These are phyloP conservation scores for Acanthamoeba castellanii DNA, from an alignment of 208 protist genomes.

Conservation along the genomic window DNA sequence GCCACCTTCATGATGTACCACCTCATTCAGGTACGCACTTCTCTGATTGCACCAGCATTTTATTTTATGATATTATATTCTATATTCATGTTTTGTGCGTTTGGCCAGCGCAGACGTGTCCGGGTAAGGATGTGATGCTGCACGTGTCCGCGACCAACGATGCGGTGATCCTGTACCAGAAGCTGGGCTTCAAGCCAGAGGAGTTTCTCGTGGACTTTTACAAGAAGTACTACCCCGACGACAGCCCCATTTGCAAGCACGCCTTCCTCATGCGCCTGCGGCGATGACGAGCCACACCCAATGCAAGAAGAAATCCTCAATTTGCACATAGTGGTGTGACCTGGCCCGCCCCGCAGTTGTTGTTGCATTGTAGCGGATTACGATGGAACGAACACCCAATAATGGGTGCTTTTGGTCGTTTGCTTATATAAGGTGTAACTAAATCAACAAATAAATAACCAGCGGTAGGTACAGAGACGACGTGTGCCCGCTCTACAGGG, in stretches of 20 bases:
- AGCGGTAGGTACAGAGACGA: too few species aligned
- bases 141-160: slow-evolving; percentile 86
- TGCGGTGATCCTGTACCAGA: slow-evolving; percentile 87
- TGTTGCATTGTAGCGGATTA: too few species aligned
- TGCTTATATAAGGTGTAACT: too few species aligned
- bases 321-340: too few species aligned
- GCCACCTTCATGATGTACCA: slow-evolving; percentile 86
- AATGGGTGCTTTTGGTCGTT: too few species aligned
- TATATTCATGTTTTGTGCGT: slow-evolving; percentile 10
- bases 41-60: not conserved
- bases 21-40: slow-evolving; percentile 78
- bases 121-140: slow-evolving; percentile 83
- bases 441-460: too few species aligned
- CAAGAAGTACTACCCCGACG: slow-evolving; percentile 82
- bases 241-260: slow-evolving; percentile 78
- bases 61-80: too few species aligned
- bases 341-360: too few species aligned
- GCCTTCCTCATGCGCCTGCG: slow-evolving; percentile 83
- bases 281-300: slow-evolving; percentile 50
- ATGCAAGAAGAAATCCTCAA: not conserved
- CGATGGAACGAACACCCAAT: too few species aligned
- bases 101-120: not conserved
- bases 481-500: not conserved
- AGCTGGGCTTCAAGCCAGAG: slow-evolving; percentile 88
- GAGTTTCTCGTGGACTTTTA: slow-evolving; percentile 86